These are phyloP conservation scores for Chrysanthemum seticuspe DNA, from an alignment of 129 eudicot species.

Conservation along the genomic window DNA sequence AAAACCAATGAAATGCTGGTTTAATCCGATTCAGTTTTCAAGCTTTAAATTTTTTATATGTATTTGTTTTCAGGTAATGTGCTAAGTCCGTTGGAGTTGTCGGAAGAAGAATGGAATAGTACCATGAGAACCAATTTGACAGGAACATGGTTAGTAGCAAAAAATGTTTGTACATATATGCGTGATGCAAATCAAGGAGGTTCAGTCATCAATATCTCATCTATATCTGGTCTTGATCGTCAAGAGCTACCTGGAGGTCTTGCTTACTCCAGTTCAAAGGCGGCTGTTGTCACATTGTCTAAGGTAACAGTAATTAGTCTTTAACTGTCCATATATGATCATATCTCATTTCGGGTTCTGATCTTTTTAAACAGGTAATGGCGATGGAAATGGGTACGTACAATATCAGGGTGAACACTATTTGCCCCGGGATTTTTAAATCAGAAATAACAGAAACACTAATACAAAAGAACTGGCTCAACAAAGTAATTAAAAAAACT, in stretches of 20 bases:
- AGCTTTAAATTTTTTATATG: no score
- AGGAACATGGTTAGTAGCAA: constrained; percentile 61
- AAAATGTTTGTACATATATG: constrained; percentile 55
- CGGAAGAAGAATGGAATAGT: constrained; percentile 63
- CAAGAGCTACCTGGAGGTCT: constrained; percentile 49
- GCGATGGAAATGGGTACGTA: constrained; percentile 10
- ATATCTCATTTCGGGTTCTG: background rate
- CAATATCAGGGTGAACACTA: constrained; percentile 13
- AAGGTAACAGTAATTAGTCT: constrained; percentile 17
- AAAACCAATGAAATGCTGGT: no score
- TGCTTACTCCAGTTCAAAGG: constrained; percentile 60
- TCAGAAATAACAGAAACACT: constrained; percentile 5
- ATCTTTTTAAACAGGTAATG: constrained; percentile 2
- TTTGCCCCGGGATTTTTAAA: background rate
- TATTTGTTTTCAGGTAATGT: constrained; percentile 40
- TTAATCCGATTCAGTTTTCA: background rate
- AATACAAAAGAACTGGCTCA: background rate
- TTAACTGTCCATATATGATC: background rate
- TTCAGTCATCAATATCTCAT: constrained; percentile 60
- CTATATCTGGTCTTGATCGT: constrained; percentile 63
- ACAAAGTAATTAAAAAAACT: background rate
- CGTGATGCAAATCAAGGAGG: constrained; percentile 51
- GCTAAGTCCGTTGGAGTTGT: constrained; percentile 45
- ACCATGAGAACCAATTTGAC: constrained; percentile 48
- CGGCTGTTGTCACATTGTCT: constrained; percentile 45